These are phyloP conservation scores for Casuarina cunninghamiana DNA, from an alignment of 306 rosid genomes.

Conservation along the genomic window DNA sequence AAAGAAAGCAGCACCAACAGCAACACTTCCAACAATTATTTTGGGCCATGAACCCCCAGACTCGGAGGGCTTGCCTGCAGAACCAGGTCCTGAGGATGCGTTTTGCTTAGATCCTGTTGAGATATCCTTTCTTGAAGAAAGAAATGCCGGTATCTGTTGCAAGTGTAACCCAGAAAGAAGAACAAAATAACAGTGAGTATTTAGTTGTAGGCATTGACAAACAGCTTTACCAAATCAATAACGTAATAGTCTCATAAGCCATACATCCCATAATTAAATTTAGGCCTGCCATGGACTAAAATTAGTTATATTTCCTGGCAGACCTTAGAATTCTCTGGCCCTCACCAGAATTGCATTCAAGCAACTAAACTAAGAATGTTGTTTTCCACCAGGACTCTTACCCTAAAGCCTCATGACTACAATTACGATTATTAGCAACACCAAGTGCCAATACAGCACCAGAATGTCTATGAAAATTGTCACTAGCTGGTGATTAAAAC, in stretches of 20 bases:
- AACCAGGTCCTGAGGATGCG: slow-evolving; percentile 41
- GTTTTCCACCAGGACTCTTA: neutral
- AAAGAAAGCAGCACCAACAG: slow-evolving; percentile 64
- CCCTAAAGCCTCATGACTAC: neutral
- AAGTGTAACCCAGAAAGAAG: slow-evolving; percentile 13
- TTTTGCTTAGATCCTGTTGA: slow-evolving; percentile 50
- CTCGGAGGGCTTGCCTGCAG: slow-evolving; percentile 48
- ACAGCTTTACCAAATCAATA: neutral
- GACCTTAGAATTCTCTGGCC: neutral
- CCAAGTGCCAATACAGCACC: neutral
- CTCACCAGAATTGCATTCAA: slow-evolving; percentile 5
- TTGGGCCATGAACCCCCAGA: slow-evolving; percentile 45
- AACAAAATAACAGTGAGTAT: neutral
- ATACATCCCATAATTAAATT: neutral
- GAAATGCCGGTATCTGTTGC: slow-evolving; percentile 48
- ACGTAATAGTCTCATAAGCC: neutral
- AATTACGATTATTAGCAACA: neutral
- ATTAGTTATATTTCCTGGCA: neutral
- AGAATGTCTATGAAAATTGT: no score
- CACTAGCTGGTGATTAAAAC: neutral
- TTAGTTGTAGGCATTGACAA: neutral
- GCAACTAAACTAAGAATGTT: neutral
- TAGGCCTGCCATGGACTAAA: neutral
- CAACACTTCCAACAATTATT: slow-evolving; percentile 62
- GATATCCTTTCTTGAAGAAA: slow-evolving; percentile 53